These are phyloP conservation scores for Kodamaea neixiangensis DNA, from an alignment of 805 yeast genomes.

Conservation along the genomic window DNA sequence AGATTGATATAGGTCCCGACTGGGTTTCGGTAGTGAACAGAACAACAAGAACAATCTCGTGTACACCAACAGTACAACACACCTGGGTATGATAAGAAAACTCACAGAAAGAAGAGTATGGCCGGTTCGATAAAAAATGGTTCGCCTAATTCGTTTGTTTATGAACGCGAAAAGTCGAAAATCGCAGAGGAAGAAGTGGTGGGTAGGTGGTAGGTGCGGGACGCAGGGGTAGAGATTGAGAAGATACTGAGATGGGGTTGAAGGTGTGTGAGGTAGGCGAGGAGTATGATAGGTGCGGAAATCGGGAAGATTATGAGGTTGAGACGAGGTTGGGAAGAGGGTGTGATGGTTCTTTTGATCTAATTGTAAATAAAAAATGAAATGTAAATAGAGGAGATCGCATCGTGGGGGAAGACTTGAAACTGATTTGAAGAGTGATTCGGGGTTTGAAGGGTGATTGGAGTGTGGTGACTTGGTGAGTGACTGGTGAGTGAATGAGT, in stretches of 20 bases:
- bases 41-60: too few relatives aligned
- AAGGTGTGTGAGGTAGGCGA: too few relatives aligned
- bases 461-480: neutral
- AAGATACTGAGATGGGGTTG: neutral
- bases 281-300: too few relatives aligned
- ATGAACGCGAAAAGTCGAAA: neutral
- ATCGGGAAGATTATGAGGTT: too few relatives aligned
- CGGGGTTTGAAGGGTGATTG: neutral
- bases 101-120: neutral
- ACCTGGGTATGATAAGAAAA: neutral
- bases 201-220: neutral
- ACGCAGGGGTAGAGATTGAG: neutral
- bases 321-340: neutral
- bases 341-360: neutral
- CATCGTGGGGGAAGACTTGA: neutral
- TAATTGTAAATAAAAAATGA: neutral
- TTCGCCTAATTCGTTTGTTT: neutral
- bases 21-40: too few relatives aligned
- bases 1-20: too few relatives aligned
- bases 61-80: too few relatives aligned
- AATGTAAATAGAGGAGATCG: neutral
- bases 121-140: neutral
- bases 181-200: neutral
- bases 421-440: neutral
- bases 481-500: neutral